Evolutionary conservation across 176 grass and related monocot genomes (phyloP).

Genomic region (Rhynchospora tenuis): DNA sequence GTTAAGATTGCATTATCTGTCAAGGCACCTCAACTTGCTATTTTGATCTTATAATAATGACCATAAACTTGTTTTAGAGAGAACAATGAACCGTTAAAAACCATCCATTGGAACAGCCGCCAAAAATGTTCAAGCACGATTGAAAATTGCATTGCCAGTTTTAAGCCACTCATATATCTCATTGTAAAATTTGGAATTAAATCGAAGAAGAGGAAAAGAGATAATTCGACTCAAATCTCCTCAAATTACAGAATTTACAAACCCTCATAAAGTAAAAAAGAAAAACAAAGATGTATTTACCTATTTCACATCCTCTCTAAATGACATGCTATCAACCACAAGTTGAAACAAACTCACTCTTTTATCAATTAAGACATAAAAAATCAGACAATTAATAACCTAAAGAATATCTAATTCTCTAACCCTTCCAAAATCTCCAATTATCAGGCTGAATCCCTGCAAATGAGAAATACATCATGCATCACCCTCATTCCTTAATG

Average conservation of each 20-base stretch:
- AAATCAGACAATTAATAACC: not conserved
- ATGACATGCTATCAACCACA: conserved; percentile 3
- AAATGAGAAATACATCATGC: not conserved
- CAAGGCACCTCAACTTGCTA: not conserved
- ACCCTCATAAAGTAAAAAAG: not conserved
- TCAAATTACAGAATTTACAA: not conserved
- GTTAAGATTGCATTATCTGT: not conserved
- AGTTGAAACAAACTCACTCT: not conserved
- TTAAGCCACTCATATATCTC: not conserved
- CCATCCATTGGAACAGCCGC: not conserved
- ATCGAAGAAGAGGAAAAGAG: not conserved
- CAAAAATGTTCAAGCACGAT: not conserved
- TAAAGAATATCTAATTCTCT: conserved; percentile 10
- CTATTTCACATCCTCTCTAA: not conserved
- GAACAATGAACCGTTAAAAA: not conserved
- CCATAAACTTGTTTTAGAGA: not conserved
- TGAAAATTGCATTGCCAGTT: not conserved
- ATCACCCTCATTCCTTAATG: not conserved
- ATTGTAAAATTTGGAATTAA: not conserved
- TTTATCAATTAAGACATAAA: not conserved
- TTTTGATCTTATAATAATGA: no score
- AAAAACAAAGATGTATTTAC: not conserved
- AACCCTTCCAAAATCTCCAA: not conserved
- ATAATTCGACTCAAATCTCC: not conserved
- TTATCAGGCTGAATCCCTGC: not conserved